Percentiles rank a stretch among this genome's conserved stretches.
Evolutionary conservation across 352 stramenopile genomes (phyloP).

Genomic region (Hyaloperonospora brassicae): DNA sequence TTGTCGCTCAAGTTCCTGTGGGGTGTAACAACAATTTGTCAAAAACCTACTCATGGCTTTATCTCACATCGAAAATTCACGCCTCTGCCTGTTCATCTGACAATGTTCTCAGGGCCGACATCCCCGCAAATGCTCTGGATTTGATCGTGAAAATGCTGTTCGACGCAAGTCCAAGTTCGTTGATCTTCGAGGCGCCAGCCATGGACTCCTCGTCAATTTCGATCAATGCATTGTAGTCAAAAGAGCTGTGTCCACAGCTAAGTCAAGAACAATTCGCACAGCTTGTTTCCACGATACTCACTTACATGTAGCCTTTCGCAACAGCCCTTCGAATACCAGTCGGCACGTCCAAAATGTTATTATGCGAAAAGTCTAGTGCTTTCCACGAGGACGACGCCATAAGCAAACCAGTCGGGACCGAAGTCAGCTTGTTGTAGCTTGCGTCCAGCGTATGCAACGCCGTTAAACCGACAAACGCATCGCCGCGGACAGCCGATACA

Average conservation of each 20-base stretch:
- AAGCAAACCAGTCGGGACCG: slow-evolving; percentile 33
- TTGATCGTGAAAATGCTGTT: slow-evolving; percentile 60
- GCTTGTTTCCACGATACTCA: not conserved
- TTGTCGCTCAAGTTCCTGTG: slow-evolving; percentile 60
- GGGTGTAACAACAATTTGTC: not conserved
- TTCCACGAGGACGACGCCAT: slow-evolving; percentile 44
- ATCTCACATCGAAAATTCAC: not conserved
- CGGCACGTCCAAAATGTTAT: slow-evolving; percentile 33
- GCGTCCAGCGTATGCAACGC: slow-evolving; percentile 47
- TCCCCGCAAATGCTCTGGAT: slow-evolving; percentile 42
- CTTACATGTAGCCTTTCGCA: slow-evolving; percentile 53
- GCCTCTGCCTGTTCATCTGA: slow-evolving; percentile 16
- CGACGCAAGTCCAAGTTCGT: slow-evolving; percentile 41
- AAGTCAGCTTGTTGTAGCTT: slow-evolving; percentile 44
- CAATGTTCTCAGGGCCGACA: slow-evolving; percentile 43
- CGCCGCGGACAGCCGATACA: slow-evolving; percentile 29
- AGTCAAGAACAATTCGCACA: slow-evolving; percentile 2
- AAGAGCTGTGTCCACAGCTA: slow-evolving; percentile 31
- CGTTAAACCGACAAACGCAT: slow-evolving; percentile 42
- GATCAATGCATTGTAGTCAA: slow-evolving; percentile 53
- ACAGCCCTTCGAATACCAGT: slow-evolving; percentile 29
- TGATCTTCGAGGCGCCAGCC: slow-evolving; percentile 34
- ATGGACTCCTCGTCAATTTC: slow-evolving; percentile 44
- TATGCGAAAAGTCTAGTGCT: slow-evolving; percentile 45
- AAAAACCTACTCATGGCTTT: not conserved